Base-by-base conservation (phyloP, 768 basidiomycete genomes). In the Mycena albidolilacea region DNA sequence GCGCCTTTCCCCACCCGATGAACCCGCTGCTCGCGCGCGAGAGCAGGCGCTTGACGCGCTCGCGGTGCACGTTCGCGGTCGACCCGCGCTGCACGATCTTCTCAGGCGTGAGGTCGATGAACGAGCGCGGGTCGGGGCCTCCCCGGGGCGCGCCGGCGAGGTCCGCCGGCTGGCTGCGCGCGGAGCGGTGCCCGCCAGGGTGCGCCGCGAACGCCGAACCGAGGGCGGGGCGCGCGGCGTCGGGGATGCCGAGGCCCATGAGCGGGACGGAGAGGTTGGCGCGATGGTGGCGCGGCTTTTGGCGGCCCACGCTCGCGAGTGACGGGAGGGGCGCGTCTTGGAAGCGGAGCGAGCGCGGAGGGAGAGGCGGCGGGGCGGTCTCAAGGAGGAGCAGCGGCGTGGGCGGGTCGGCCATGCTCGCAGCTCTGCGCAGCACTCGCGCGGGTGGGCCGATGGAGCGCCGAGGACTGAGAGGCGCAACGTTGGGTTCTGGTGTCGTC, bases 61-160 rank as follows among this genome's bases (percentile, higher is more conserved):
- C 67, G 23, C 64, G 68, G 44, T 69, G 70, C 17, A 65, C 63
- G 12, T 54, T 57, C 64, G 72, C 48, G 21, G 64, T 41, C 60
- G 68, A 66, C 43, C 50, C 71, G 60, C 67, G 67, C 19, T 69
- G 63, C 41, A 46, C 59, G 38, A 12, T 7, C 54, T 70, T 69
- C 46, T 76, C 75, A 8, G 75, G 75, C 41, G 62, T 70, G 60
- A 76, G 65, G 65, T 76, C 75, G 65, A 76, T 76, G 65, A 76
- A 76, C 8, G 75, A 76, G 19, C 69, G 64, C 44, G 70, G 74
- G 43, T 74, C 58, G 35, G 30, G 50, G 14, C n/a, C 11, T 5
- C 30, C 75, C 70, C 17, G 37, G 60, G 23, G 71, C 61, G 41
- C 69, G n/a, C 17, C 75, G 69, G 55, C 70, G 21, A 30, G 6